A percentile compares a stretch with the other conserved stretches of the same genome.
Evolutionary conservation across 139 green algal species (phyloP).

Genomic region (Micromonas commoda): DNA sequence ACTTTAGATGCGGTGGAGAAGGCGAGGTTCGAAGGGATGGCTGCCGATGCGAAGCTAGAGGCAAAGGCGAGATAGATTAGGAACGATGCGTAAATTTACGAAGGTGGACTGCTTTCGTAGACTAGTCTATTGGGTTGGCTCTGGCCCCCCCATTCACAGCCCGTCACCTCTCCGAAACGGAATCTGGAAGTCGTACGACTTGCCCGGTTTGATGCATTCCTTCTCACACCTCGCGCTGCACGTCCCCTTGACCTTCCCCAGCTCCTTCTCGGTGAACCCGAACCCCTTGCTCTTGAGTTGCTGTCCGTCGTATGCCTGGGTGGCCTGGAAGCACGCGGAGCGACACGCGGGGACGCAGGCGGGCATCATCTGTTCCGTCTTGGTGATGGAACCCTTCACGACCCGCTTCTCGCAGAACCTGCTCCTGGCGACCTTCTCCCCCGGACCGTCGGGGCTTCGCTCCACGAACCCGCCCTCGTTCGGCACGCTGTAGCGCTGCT

Average conservation of each 20-base stretch:
- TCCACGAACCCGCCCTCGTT: not conserved
- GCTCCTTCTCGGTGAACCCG: slow-evolving; percentile 6
- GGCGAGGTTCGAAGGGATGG: not conserved
- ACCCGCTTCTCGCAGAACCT: not conserved
- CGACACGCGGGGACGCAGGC: not conserved
- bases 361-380: not conserved
- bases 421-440: not conserved
- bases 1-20: not conserved
- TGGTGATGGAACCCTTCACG: not conserved
- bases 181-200: slow-evolving; percentile 1
- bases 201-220: slow-evolving; percentile 2
- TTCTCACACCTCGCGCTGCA: not conserved
- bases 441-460: not conserved
- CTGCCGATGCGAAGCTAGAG: not conserved
- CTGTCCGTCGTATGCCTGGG: not conserved
- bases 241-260: not conserved
- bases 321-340: not conserved
- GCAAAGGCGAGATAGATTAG: too few relatives aligned
- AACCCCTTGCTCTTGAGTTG: not conserved
- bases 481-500: not conserved
- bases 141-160: too few relatives aligned
- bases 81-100: too few relatives aligned
- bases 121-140: too few relatives aligned
- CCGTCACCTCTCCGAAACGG: too few relatives aligned
- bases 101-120: too few relatives aligned